Evolutionary conservation across 257 asterid genomes (phyloP), one percentile per base, ranked within the genome.

Genomic region (Solanum chilense): DNA sequence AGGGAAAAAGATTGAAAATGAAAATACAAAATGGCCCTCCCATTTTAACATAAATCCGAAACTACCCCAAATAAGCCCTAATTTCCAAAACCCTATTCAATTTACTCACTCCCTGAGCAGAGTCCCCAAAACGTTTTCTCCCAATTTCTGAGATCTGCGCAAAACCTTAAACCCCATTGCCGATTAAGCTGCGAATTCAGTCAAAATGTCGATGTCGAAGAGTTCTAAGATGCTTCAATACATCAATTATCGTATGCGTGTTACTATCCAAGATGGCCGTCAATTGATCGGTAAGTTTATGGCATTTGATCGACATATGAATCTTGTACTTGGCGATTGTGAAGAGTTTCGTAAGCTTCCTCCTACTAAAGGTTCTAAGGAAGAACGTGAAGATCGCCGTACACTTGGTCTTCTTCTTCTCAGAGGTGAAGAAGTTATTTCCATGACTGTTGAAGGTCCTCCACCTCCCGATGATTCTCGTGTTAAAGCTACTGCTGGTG

Each of bases 261-360:
- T 96, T 37, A 96, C 98, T 84, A 96, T 96, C 90, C 96, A 93
- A 20, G 99, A 95, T 77, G 98, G 98, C 77, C 99, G 99, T 58
- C 98, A 96, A 76, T 91, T 96, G 47, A 91, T 96, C 87, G 99
- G 99, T 0, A 96, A 96, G 73, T 96, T 96, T 92, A 95, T 96
- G 99, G 99, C 98, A 7, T 95, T 96, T 92, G 98, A 96, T 87
- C 98, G 98, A 2, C 98, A 96, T 93, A 96, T 94, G 98, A 96
- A 94, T 85, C 95, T 94, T 85, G 98, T 95, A 23, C 95, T 95
- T 90, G 98, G 98, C 73, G 98, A 95, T 88, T 95, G 98, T 87
- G 98, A 95, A 52, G 98, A 95, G 96, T 94, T 94, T 80, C 98
- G 98, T 25, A 94, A 94, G 44, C 91, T 95, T 1, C 97, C 98